Evolutionary conservation across 371 early-diverging fungal species (phyloP).

Genomic region (Mucor sp.): DNA sequence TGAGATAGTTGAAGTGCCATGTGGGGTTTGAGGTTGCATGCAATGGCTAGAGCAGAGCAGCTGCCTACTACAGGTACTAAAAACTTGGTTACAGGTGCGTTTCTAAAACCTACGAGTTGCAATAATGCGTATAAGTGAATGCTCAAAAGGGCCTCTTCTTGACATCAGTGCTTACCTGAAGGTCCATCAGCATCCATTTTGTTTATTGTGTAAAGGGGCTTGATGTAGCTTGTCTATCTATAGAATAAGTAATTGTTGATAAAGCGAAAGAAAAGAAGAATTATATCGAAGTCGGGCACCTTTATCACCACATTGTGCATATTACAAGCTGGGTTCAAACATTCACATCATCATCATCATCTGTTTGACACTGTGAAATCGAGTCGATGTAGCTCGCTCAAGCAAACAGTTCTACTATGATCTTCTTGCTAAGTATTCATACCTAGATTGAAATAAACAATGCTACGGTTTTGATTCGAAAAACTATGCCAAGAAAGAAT

Average conservation of each 20-base stretch:
- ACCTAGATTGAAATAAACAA: too few species aligned
- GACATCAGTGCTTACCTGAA: conserved; percentile 10
- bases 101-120: conserved; percentile 52
- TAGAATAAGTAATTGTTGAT: not conserved
- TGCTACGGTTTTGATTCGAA: too few species aligned
- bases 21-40: conserved; percentile 48
- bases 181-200: conserved; percentile 25
- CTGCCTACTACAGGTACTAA: conserved; percentile 60
- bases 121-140: not conserved
- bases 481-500: too few species aligned
- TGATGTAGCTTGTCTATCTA: not conserved
- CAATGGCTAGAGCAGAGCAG: conserved; percentile 54
- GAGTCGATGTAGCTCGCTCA: not conserved
- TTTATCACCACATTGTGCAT: not conserved
- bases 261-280: not conserved
- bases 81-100: conserved; percentile 71
- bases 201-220: not conserved
- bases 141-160: not conserved
- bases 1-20: conserved; percentile 47
- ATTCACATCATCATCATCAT: not conserved
- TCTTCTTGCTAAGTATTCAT: too few species aligned
- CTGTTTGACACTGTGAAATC: not conserved
- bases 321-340: not conserved
- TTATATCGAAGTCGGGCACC: not conserved
- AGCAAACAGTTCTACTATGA: not conserved